These are phyloP conservation scores for Ascochyta viciae-villosae DNA, from an alignment of 2,329 filamentous ascomycete genomes.

Conservation along the genomic window DNA sequence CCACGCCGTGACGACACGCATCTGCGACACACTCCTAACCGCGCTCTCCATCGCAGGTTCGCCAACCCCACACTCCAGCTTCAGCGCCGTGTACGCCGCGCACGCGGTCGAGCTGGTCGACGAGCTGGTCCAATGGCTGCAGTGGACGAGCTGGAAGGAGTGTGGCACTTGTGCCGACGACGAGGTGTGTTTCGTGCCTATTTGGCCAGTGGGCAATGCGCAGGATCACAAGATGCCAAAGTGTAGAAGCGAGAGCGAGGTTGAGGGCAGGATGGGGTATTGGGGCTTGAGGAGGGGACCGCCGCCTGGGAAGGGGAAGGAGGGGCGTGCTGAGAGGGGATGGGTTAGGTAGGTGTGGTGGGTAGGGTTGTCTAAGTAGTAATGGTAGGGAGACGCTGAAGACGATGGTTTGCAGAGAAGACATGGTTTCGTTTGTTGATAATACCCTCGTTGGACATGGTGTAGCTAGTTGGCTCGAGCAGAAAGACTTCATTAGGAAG, in stretches of 20 bases:
- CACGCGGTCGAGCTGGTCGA: slow-evolving; percentile 45
- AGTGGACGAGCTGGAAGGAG: slow-evolving; percentile 68
- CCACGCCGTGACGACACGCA: slow-evolving; percentile 33
- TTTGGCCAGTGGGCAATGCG: slow-evolving; percentile 66
- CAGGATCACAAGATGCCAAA: slow-evolving; percentile 62
- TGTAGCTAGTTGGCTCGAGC: neutral
- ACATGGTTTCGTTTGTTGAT: neutral
- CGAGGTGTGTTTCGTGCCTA: slow-evolving; percentile 67
- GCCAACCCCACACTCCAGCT: slow-evolving; percentile 13
- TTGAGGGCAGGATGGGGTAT: slow-evolving; percentile 24
- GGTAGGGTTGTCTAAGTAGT: neutral
- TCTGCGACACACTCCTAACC: slow-evolving; percentile 46
- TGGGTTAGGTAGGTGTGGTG: neutral
- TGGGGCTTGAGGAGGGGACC: slow-evolving; percentile 25
- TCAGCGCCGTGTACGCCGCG: slow-evolving; percentile 10
- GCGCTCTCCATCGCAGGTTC: slow-evolving; percentile 26
- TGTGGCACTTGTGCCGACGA: slow-evolving; percentile 61
- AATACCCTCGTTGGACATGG: slow-evolving; percentile 7
- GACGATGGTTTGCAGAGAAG: neutral
- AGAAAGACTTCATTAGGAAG: neutral
- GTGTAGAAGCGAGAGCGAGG: slow-evolving; percentile 43
- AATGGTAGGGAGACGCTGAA: neutral
- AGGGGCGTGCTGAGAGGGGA: neutral
- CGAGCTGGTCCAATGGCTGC: slow-evolving; percentile 58
- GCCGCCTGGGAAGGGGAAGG: neutral